Evolutionary conservation across 441 rosid species (phyloP).

Genomic region (Syzygium malaccense): DNA sequence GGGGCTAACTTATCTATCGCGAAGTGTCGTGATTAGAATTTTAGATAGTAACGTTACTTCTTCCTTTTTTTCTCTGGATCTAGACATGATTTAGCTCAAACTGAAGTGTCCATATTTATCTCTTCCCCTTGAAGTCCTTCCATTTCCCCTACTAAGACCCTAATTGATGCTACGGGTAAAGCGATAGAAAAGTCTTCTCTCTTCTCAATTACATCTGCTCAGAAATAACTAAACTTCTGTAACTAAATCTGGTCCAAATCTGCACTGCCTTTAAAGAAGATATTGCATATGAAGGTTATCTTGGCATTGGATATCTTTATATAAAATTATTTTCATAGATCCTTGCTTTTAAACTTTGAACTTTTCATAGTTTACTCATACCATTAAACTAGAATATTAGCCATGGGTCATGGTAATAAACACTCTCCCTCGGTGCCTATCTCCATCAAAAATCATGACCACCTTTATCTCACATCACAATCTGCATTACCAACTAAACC

Average conservation of each 20-base stretch:
- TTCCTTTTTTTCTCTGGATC: not conserved
- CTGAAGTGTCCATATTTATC: not conserved
- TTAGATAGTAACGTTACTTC: not conserved
- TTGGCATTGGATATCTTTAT: constrained; percentile 6
- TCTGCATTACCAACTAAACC: not conserved
- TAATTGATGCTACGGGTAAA: not conserved
- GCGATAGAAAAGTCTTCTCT: not conserved
- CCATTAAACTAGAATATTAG: not conserved
- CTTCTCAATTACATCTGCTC: not conserved
- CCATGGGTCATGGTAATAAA: constrained; percentile 20
- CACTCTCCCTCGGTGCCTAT: constrained; percentile 8
- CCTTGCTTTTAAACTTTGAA: not conserved
- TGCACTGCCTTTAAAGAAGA: constrained; percentile 32
- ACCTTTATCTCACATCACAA: constrained; percentile 23
- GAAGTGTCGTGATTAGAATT: not conserved
- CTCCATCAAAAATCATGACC: constrained; percentile 10
- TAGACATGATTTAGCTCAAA: not conserved
- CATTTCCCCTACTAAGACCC: not conserved
- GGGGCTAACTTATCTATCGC: not conserved
- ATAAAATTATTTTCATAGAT: not conserved
- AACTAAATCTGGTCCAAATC: constrained; percentile 8
- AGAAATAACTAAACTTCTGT: not conserved
- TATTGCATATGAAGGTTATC: constrained; percentile 8
- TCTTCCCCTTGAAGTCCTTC: not conserved
- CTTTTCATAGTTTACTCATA: not conserved